Conservation (phyloP, 1,139 yeast genomes). For the Yamadazyma atlantica region DNA sequence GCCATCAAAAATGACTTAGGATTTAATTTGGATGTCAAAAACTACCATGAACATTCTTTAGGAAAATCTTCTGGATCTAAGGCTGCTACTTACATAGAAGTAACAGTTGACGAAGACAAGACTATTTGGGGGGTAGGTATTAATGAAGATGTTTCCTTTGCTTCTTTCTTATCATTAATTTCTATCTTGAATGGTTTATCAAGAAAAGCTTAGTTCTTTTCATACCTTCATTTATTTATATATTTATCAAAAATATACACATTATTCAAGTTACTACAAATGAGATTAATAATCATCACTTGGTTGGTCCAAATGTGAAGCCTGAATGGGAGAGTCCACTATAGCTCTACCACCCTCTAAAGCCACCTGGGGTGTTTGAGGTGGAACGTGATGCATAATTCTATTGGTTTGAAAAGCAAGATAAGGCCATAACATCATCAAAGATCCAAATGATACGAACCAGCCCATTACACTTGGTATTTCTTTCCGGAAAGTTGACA, state of each 20-base stretch:
- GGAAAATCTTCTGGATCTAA: conserved; percentile 44
- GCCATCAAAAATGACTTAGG: conserved; percentile 26
- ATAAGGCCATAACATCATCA: conserved; percentile 20
- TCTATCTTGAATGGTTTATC: conserved; percentile 62
- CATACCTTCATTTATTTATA: conserved; percentile 1
- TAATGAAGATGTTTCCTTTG: conserved; percentile 45
- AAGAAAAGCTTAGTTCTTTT: background rate
- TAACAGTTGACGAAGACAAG: conserved; percentile 27
- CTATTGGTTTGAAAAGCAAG: conserved; percentile 13
- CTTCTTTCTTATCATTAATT: conserved; percentile 70
- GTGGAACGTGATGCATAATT: conserved; percentile 15
- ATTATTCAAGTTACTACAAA: background rate
- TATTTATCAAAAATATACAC: conserved; percentile 1
- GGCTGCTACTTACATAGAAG: conserved; percentile 50
- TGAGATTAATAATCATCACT: conserved; percentile 14
- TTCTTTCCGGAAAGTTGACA: conserved; percentile 11
- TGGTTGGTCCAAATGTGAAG: conserved; percentile 17
- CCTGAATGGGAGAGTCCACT: conserved; percentile 21
- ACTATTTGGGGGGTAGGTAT: conserved; percentile 49
- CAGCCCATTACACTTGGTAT: conserved; percentile 17
- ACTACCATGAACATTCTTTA: conserved; percentile 45
- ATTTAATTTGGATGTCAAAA: conserved; percentile 32
- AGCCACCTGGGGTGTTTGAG: conserved; percentile 17
- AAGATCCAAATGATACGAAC: conserved; percentile 10
- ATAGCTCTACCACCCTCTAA: conserved; percentile 12